phyloP scores from a whole-genome alignment of 306 rosid species.

The barrel medic (Medicago truncatula) region MtrunA17r5.0-ANR NC_053045.1:58710001-58710500 shows the following conservation, averaged over 20 bases:
- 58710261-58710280: slow-evolving; percentile 1
- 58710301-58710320: background rate
- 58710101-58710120: background rate
- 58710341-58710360: background rate
- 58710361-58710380: too few species aligned
- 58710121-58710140: background rate
- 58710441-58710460: too few species aligned
- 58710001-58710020: background rate
- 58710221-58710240: slow-evolving; percentile 3
- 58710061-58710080: background rate
- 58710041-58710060: background rate
- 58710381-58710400: too few species aligned
- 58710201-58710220: background rate
- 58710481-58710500: background rate
- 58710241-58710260: background rate
- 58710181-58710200: background rate
- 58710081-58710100: background rate
- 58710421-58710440: too few species aligned
- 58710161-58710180: background rate
- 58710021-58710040: background rate
- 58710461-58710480: background rate
- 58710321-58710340: background rate
- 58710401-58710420: too few species aligned
- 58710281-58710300: background rate
- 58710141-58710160: background rate